Base-by-base conservation (phyloP, 1,139 yeast species). In the Geotrichum macrosporum region DNA sequence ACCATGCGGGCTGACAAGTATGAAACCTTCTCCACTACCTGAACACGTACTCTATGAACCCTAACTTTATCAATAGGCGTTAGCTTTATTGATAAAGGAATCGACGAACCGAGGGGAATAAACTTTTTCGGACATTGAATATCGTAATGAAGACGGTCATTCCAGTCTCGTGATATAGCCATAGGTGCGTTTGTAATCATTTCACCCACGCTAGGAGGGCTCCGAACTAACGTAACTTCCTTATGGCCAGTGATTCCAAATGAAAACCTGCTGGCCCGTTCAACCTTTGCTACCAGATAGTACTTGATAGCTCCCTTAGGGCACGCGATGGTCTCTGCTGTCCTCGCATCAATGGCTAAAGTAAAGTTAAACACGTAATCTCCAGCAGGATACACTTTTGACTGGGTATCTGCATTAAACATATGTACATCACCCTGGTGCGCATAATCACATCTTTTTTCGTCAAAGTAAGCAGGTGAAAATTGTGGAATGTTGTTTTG, bases 121-220 rank as follows among this genome's bases (percentile, higher is more conserved):
- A 76, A 86, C 57, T 87, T 86, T 53, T 76, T 76, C 0, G 94
- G 94, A 49, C 87, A 75, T 0, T 87, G 77, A 30, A 88, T 76
- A 55, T 84, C 85, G 64, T 88, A 88, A 52, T 81, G 84, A 36
- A 88, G 69, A 0, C 92, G 67, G 53, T 85, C 82, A 57, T 83
- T 84, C 96, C 96, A 88, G 3, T 81, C 75, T 50, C 92, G 75
- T 58, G 85, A 84, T 24, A 88, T 87, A 61, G 81, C 84, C 27
- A 88, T 78, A 0, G 96, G 94, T 58, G 84, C 85, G 61, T 84
- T 84, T 4, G 84, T 77, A 0, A 87, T 77, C 29, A 79, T 72
- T 24, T 63, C 63, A 1, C 88, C 86, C 54, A 75, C 75, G n/a
- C 80, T 76, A 0, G 95, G 95, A 1, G 96, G 95, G 0, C 85